A percentile compares a stretch with the other conserved stretches of the same genome.
Evolutionary conservation across 1,284 basidiomycete species (phyloP).

Genomic region (Boletus smithii): DNA sequence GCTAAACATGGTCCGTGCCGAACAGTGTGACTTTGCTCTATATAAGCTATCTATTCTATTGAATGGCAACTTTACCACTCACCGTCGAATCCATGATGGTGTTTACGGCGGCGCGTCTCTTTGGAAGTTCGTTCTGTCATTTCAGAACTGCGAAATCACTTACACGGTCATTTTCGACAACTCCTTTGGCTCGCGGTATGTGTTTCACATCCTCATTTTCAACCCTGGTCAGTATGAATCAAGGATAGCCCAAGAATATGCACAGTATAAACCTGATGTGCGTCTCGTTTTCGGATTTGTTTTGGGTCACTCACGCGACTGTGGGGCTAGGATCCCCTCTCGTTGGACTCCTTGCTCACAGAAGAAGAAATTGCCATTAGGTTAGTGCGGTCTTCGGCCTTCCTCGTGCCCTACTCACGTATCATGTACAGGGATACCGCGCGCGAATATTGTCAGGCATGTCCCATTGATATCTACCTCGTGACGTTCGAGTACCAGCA

Average conservation of each 20-base stretch:
- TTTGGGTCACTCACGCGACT: constrained; percentile 1
- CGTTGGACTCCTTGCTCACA: constrained; percentile 73
- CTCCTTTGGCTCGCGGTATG: constrained; percentile 18
- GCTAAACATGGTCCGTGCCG: constrained; percentile 24
- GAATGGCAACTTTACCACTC: neutral
- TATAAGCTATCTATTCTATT: too few relatives aligned
- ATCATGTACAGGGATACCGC: constrained; percentile 69
- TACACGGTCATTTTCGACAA: constrained; percentile 24
- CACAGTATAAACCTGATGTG: constrained; percentile 23
- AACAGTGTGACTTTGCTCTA: neutral
- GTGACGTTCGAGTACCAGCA: constrained; percentile 1
- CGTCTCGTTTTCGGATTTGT: constrained; percentile 26
- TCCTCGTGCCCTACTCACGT: neutral
- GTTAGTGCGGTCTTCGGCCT: constrained; percentile 42
- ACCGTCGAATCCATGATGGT: constrained; percentile 3
- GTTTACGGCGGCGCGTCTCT: constrained; percentile 6
- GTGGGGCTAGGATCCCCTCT: constrained; percentile 66
- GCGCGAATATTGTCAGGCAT: constrained; percentile 77
- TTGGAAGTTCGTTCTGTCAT: constrained; percentile 6
- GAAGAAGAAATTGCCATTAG: constrained; percentile 90
- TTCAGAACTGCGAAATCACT: constrained; percentile 9
- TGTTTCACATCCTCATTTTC: constrained; percentile 1
- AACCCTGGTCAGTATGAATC: neutral
- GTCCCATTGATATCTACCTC: constrained; percentile 16
- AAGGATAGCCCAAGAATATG: constrained; percentile 20